Evolutionary conservation across 1,139 yeast species (phyloP).

Genomic region (Yamadazyma dushanensis): DNA sequence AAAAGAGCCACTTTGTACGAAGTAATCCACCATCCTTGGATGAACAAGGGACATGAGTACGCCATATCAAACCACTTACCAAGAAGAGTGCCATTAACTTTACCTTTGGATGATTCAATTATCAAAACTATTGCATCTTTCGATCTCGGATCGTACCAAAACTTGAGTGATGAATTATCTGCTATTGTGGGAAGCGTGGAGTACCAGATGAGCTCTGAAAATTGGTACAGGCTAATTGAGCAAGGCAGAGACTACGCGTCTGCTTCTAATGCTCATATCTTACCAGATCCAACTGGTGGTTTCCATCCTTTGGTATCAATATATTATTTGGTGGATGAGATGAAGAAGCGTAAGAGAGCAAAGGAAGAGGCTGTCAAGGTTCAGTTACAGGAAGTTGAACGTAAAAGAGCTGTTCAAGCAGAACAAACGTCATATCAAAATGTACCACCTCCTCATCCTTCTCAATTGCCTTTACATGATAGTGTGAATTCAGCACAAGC

Average conservation of each 20-base stretch:
- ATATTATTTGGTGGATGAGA: conserved; percentile 83
- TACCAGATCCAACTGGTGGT: conserved; percentile 82
- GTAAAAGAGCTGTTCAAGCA: conserved; percentile 13
- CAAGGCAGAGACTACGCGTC: conserved; percentile 44
- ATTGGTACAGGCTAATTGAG: conserved; percentile 58
- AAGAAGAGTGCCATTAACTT: conserved; percentile 65
- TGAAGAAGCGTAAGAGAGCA: conserved; percentile 67
- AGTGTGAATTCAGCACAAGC: conserved; percentile 2
- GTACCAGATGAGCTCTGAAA: conserved; percentile 63
- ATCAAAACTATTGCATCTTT: conserved; percentile 74
- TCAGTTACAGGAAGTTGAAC: conserved; percentile 25
- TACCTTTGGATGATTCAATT: conserved; percentile 72
- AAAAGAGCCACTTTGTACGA: conserved; percentile 80
- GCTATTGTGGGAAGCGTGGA: conserved; percentile 62
- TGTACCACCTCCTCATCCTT: conserved; percentile 3
- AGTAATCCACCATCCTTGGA: conserved; percentile 91
- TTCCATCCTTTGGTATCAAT: conserved; percentile 88
- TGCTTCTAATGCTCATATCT: conserved; percentile 39
- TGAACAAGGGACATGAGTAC: conserved; percentile 82
- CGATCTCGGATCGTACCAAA: conserved; percentile 73
- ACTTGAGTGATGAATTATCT: conserved; percentile 57
- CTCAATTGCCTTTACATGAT: conserved; percentile 4
- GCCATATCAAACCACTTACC: conserved; percentile 76
- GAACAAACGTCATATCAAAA: not conserved
- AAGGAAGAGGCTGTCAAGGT: conserved; percentile 47